phyloP scores from a whole-genome alignment of 2,329 filamentous ascomycete genomes.

The Drechslerella coelobrocha region DNA sequence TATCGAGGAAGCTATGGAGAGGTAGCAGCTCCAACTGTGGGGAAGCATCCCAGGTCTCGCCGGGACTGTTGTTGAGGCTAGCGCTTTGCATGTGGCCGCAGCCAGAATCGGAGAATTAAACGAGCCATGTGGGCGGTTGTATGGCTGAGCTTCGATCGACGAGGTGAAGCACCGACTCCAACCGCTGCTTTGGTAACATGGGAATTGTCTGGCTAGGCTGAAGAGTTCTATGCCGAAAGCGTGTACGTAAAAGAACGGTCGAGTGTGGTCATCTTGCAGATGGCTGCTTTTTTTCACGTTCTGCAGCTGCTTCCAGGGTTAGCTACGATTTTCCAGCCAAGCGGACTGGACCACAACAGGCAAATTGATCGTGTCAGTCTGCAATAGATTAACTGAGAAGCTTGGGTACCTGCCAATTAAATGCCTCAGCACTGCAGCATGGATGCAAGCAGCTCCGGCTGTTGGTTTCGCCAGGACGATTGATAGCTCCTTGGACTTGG shows the following conservation, averaged over 20 bases:
- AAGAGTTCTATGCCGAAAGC: constrained; percentile 14
- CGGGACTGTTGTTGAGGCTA: too few relatives aligned
- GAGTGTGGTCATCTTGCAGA: constrained; percentile 46
- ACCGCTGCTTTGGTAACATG: not conserved
- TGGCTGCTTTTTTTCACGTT: not conserved
- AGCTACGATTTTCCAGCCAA: not conserved
- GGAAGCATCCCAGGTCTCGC: too few relatives aligned
- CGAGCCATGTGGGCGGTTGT: constrained; percentile 34
- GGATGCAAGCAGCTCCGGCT: constrained; percentile 30
- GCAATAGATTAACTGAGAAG: not conserved
- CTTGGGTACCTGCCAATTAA: constrained; percentile 36
- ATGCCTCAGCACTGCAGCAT: constrained; percentile 47
- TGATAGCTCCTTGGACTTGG: too few relatives aligned
- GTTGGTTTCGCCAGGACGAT: constrained; percentile 46
- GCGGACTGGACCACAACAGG: not conserved
- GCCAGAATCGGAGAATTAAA: constrained; percentile 31
- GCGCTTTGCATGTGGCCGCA: constrained; percentile 15
- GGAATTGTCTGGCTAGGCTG: too few relatives aligned
- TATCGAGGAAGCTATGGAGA: too few relatives aligned
- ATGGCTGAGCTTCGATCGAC: constrained; percentile 12
- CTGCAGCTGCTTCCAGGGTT: too few relatives aligned
- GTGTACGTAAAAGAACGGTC: constrained; percentile 25
- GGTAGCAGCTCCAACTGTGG: too few relatives aligned
- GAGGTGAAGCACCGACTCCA: not conserved
- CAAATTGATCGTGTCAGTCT: too few relatives aligned